phyloP scores from a whole-genome alignment of 371 early-diverging fungal genomes.

The Umbelopsis sp. region DNA sequence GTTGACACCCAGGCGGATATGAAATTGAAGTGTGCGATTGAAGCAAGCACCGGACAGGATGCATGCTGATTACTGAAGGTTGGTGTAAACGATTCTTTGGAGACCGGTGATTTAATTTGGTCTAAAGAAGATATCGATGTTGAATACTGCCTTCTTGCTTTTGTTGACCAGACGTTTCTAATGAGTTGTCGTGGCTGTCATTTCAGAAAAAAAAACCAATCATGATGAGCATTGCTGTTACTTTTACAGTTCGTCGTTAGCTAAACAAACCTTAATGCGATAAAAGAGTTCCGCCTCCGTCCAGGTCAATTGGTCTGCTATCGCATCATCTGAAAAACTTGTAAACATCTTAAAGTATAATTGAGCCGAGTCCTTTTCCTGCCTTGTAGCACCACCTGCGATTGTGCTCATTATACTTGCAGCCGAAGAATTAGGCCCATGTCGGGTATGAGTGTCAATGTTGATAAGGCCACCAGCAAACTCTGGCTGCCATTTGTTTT shows the following conservation, averaged over 20 bases:
- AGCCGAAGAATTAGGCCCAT: conserved; percentile 29
- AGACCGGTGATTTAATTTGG: conserved; percentile 21
- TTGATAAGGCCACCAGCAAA: conserved; percentile 47
- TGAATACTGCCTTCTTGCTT: conserved; percentile 15
- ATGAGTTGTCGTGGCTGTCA: conserved; percentile 58
- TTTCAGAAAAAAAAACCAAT: not conserved
- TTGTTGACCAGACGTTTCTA: conserved; percentile 53
- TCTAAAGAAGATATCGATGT: conserved; percentile 22
- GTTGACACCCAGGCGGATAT: conserved; percentile 71
- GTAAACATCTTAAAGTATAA: conserved; percentile 38
- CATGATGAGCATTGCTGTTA: not conserved
- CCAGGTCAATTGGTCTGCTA: conserved; percentile 71
- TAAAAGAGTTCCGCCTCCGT: conserved; percentile 62
- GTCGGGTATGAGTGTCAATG: conserved; percentile 25
- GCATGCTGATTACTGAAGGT: conserved; percentile 10
- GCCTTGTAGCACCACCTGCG: conserved; percentile 18
- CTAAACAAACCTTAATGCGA: conserved; percentile 43
- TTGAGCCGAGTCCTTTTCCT: conserved; percentile 37
- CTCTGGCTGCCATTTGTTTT: conserved; percentile 32
- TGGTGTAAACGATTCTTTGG: conserved; percentile 11
- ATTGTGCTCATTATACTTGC: conserved; percentile 40
- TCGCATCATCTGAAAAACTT: conserved; percentile 41
- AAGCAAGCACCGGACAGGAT: conserved; percentile 47
- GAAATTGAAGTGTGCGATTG: conserved; percentile 63
- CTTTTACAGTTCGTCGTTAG: too few species aligned